Base-by-base conservation (phyloP, 345 rosid species). In the Populus euphratica region DNA sequence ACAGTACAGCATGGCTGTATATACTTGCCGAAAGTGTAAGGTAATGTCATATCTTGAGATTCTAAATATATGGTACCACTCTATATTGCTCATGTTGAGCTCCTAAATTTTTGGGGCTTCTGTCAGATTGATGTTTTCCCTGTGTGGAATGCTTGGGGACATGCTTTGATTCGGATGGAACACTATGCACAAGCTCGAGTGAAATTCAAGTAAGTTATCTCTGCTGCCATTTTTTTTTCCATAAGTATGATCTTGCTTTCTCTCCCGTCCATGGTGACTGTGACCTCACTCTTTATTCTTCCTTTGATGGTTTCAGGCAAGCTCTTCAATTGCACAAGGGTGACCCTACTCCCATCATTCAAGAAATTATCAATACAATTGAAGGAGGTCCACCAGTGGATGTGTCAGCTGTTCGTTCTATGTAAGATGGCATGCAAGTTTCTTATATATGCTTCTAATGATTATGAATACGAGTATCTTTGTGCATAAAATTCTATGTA, bases 131-230 rank as follows among this genome's bases (percentile, higher is more conserved):
- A 95, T 82, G 93, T 89, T 80, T 90, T 92, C 81, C 99, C 94
- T 10, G 99, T 92, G 54, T 95, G 99, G 99, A 95, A 86, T 86
- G 98, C 98, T 25, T 95, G 99, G 99, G 99, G 99, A 50, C 98
- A 91, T 88, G 99, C 99, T 83, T 90, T 95, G 82, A 85, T 95
- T 79, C 91, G 90, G 87, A 91, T 89, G 90, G 99, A 91, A 82
- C 99, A 87, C 83, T 93, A 95, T 77, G 87, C 85, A 0, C 99
- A 95, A 87, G 98, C 99, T 84, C 91, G 94, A 49, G 96, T 92
- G 54, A 95, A 95, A 87, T 95, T 95, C 87, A 95, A 90, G 99
- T 95, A 90, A 20, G 90, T 84, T 76, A 63, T 47, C 33, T 68
- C 52, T 41, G 72, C 17, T 21, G 63, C 50, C 31, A 14, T 49